Evolutionary conservation across 306 rosid genomes (phyloP).

Genomic region (Castanospermum australe): DNA sequence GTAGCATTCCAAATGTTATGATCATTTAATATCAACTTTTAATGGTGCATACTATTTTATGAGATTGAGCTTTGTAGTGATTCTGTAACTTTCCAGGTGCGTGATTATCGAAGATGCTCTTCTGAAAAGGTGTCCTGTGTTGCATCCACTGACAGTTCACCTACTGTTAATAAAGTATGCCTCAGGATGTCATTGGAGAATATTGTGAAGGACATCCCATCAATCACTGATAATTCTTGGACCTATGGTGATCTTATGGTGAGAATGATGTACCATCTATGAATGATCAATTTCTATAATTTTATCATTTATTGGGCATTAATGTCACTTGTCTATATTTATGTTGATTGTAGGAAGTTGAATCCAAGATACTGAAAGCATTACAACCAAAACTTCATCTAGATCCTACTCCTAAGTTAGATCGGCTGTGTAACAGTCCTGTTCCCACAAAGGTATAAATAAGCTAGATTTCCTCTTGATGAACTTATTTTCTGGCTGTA

Average conservation of each 20-base stretch:
- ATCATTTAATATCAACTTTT: conserved; percentile 2
- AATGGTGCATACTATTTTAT: conserved; percentile 9
- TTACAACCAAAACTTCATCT: conserved; percentile 82
- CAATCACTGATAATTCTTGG: conserved; percentile 89
- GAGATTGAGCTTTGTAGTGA: conserved; percentile 26
- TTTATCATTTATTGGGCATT: conserved; percentile 23
- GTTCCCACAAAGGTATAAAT: conserved; percentile 66
- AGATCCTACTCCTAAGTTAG: conserved; percentile 86
- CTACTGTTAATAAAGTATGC: conserved; percentile 61
- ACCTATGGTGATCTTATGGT: conserved; percentile 98
- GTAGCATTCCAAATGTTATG: not conserved
- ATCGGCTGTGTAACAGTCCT: conserved; percentile 65
- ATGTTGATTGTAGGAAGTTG: conserved; percentile 68
- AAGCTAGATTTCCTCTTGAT: conserved; percentile 18
- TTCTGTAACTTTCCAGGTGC: conserved; percentile 62
- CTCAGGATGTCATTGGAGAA: conserved; percentile 95
- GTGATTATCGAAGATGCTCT: conserved; percentile 78
- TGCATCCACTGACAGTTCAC: conserved; percentile 47
- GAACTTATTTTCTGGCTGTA: conserved; percentile 19
- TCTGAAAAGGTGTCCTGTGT: conserved; percentile 57
- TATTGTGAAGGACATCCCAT: conserved; percentile 93
- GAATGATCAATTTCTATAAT: conserved; percentile 19
- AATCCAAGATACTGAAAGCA: conserved; percentile 81
- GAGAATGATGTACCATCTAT: conserved; percentile 36
- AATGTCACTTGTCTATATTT: conserved; percentile 25